These are phyloP conservation scores for Nothophoma quercina DNA, from an alignment of 2,329 filamentous ascomycete genomes.

Conservation along the genomic window DNA sequence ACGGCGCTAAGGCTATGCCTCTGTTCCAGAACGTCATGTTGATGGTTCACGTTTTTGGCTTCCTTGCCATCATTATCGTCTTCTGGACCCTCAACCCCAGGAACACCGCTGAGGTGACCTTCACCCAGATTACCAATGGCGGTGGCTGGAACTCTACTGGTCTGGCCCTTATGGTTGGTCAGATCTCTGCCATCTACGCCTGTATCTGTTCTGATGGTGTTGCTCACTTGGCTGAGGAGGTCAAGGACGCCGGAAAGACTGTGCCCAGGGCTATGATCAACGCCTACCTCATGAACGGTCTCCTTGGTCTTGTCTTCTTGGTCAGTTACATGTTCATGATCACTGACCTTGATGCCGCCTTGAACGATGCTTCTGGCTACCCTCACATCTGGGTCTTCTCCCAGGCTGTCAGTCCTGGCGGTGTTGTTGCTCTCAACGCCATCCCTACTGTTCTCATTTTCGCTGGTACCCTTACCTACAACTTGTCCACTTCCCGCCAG, in stretches of 20 bases:
- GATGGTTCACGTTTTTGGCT: conserved; percentile 54
- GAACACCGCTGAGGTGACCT: conserved; percentile 38
- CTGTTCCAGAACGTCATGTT: conserved; percentile 47
- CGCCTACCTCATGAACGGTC: conserved; percentile 51
- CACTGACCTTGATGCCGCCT: conserved; percentile 39
- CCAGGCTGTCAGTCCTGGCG: conserved; percentile 35
- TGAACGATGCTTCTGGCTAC: conserved; percentile 40
- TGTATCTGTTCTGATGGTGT: conserved; percentile 52
- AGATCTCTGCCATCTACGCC: conserved; percentile 48
- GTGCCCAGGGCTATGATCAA: conserved; percentile 54
- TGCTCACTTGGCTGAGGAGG: conserved; percentile 55
- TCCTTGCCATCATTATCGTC: conserved; percentile 53
- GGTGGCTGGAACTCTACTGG: conserved; percentile 52
- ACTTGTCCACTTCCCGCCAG: conserved; percentile 44
- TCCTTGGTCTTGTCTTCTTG: conserved; percentile 46
- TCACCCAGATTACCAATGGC: conserved; percentile 47
- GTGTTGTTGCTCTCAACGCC: conserved; percentile 40
- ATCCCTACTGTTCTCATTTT: conserved; percentile 43
- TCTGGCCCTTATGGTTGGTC: conserved; percentile 51
- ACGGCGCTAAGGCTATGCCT: conserved; percentile 41
- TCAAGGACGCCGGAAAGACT: conserved; percentile 51
- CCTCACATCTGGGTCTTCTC: conserved; percentile 48
- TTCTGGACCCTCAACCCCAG: conserved; percentile 47
- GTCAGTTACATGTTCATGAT: conserved; percentile 46
- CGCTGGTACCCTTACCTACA: conserved; percentile 41